phyloP scores from a whole-genome alignment of 805 yeast genomes.

The Candida berthetii region DNA sequence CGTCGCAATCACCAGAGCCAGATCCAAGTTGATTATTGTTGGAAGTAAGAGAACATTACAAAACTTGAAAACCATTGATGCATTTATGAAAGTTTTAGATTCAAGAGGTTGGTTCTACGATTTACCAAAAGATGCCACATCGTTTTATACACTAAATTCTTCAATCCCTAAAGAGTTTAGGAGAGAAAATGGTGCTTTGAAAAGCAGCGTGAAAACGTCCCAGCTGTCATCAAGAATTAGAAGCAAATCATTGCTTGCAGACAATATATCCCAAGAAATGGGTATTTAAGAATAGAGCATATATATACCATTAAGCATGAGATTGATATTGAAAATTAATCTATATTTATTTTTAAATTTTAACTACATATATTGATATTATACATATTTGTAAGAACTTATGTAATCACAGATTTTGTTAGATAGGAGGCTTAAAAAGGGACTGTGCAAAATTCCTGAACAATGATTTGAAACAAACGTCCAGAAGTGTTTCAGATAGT shows the following conservation, averaged over 20 bases:
- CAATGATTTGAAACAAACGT: no score
- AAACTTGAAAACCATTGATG: conserved; percentile 43
- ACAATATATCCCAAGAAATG: background rate
- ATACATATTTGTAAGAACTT: no score
- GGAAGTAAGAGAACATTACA: conserved; percentile 69
- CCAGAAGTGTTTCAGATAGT: no score
- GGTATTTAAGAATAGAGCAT: conserved; percentile 4
- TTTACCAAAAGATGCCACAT: conserved; percentile 33
- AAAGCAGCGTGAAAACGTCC: background rate
- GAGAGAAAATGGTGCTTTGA: background rate
- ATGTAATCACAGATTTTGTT: no score
- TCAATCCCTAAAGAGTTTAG: background rate
- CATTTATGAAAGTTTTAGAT: conserved; percentile 54
- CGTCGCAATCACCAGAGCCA: conserved; percentile 92
- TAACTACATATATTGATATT: no score
- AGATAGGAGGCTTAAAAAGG: no score
- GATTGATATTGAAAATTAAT: background rate
- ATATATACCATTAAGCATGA: no score
- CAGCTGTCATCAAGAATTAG: background rate
- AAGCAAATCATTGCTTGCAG: background rate
- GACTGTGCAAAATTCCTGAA: no score
- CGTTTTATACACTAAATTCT: conserved; percentile 2
- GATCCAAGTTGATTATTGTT: conserved; percentile 71
- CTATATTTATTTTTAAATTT: no score
- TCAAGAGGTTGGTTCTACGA: conserved; percentile 58